Evolutionary conservation across 1,139 yeast species (phyloP).

Genomic region (Magnusiomyces tetraspermus): DNA sequence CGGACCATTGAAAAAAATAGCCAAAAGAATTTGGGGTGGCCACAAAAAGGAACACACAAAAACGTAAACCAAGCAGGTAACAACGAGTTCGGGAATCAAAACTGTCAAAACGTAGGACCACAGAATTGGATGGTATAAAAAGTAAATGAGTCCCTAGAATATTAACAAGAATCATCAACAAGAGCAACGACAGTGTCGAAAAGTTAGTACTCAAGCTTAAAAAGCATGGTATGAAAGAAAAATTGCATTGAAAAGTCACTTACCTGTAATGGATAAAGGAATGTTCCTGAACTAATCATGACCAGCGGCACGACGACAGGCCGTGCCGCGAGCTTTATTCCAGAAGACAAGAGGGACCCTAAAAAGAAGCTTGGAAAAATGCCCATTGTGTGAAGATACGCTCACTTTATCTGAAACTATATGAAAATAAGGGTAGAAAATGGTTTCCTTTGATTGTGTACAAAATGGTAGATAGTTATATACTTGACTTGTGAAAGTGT

Average conservation of each 20-base stretch:
- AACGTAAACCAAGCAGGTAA: slow-evolving; percentile 38
- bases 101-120: slow-evolving; percentile 46
- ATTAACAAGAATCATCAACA: too few species aligned
- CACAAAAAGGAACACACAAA: slow-evolving; percentile 37
- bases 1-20: slow-evolving; percentile 46
- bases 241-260: slow-evolving; percentile 7
- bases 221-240: too few species aligned
- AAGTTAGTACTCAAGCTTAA: neutral
- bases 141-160: slow-evolving; percentile 42
- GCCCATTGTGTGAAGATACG: neutral
- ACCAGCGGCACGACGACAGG: slow-evolving; percentile 23
- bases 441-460: too few species aligned
- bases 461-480: too few species aligned
- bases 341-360: neutral
- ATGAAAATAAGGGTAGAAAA: too few species aligned
- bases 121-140: slow-evolving; percentile 37
- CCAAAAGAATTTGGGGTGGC: slow-evolving; percentile 42
- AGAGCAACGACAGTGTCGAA: slow-evolving; percentile 4
- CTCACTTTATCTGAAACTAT: too few species aligned
- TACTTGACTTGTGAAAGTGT: too few species aligned
- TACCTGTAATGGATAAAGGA: slow-evolving; percentile 23
- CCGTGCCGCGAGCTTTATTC: slow-evolving; percentile 6
- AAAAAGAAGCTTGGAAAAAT: neutral
- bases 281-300: slow-evolving; percentile 26
- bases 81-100: slow-evolving; percentile 42